Evolutionary conservation across 2,329 filamentous ascomycete genomes (phyloP), one percentile per base, ranked within the genome.

Genomic region (Colletotrichum lentis): DNA sequence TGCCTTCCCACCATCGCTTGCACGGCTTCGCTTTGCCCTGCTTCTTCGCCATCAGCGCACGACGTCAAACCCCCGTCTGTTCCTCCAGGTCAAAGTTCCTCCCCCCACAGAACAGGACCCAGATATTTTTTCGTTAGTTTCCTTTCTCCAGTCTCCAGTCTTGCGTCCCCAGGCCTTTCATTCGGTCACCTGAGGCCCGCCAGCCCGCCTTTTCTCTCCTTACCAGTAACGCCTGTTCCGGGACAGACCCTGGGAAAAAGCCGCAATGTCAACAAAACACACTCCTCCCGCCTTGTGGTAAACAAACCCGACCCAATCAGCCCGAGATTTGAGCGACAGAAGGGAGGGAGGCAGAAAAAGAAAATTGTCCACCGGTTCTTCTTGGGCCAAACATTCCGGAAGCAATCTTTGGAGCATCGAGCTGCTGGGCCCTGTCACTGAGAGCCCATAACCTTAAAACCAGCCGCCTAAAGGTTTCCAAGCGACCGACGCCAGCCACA

Each of bases 371-470:
- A 41, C 41, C 54, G 47, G 54, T 24, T 49, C 65, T 35, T 35
- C 57, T 64, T 43, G 43, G 44, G 52, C 54, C 54, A 68, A 50
- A 64, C 54, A 55, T 41, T 41, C 65, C 61, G 65, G 37, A 64
- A 68, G 47, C 65, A 68, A 60, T 55, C 49, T 47, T 18, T 55
- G 54, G 65, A 64, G 64, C 65, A 59, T 43, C 11, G 53, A 49
- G 39, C 43, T 54, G 55, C 37, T 41, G 64, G 65, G 54, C 61
- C 65, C 44, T 35, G 31, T 35, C 31, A 35, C 31, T 55, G 54
- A 68, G 61, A 68, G 61, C 49, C 61, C 61, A 55, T 41, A 68
- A 64, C 65, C 61, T 68, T 68, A 68, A 64, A 59, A 46, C 54
- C 55, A 22, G 53, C 31, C 27, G 39, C 44, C 53, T 39, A 50